These are phyloP conservation scores for Lodderomyces metapsilosis DNA, from an alignment of 1,139 yeast species.

Conservation along the genomic window DNA sequence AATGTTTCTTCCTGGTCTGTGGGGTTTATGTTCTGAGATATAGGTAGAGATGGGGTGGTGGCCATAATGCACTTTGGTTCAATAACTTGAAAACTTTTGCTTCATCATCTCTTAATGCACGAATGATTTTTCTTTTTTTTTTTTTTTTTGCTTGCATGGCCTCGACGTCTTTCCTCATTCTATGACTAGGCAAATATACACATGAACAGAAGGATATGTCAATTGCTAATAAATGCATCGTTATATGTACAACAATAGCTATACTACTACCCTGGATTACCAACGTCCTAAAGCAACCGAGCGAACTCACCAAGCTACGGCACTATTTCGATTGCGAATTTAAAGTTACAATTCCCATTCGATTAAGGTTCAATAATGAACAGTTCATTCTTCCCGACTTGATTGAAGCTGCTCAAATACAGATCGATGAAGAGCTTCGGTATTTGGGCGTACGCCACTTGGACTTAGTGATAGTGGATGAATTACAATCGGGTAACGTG, in stretches of 20 bases:
- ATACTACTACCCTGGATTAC: not conserved
- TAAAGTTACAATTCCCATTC: constrained; percentile 21
- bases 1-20: constrained; percentile 65
- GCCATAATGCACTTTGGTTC: constrained; percentile 24
- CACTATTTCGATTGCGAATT: not conserved
- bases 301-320: not conserved
- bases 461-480: constrained; percentile 20
- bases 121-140: not conserved
- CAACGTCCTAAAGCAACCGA: not conserved
- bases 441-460: constrained; percentile 14
- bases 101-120: not conserved
- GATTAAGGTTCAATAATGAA: constrained; percentile 32
- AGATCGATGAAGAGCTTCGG: constrained; percentile 28
- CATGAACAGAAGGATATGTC: not conserved
- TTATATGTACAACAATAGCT: not conserved
- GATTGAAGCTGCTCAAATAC: constrained; percentile 40
- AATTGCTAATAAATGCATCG: not conserved
- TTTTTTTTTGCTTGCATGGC: too few relatives aligned
- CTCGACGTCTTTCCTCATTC: too few relatives aligned
- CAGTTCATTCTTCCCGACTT: constrained; percentile 50
- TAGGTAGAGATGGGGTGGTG: constrained; percentile 30
- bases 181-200: too few relatives aligned
- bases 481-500: constrained; percentile 8
- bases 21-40: constrained; percentile 38
- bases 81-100: too few relatives aligned